phyloP scores from a whole-genome alignment of 1,284 basidiomycete genomes.

The Malassezia caprae region DNA sequence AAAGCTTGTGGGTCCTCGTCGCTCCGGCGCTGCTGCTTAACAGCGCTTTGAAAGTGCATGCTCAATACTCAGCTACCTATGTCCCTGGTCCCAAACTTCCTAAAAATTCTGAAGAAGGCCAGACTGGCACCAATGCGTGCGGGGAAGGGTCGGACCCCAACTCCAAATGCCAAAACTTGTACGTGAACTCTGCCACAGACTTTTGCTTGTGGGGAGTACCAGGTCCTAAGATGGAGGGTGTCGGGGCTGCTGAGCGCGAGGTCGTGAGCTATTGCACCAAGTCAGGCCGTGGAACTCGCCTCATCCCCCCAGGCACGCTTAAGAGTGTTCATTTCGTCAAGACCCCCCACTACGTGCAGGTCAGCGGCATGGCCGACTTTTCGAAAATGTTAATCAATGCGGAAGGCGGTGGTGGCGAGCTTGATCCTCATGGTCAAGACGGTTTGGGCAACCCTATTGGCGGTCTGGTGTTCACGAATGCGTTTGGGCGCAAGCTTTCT shows the following conservation, averaged over 20 bases:
- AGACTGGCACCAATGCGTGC: slow-evolving; percentile 38
- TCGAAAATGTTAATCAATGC: slow-evolving; percentile 25
- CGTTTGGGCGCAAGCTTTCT: slow-evolving; percentile 21
- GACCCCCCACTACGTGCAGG: slow-evolving; percentile 39
- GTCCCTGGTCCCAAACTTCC: slow-evolving; percentile 20
- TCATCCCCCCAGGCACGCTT: slow-evolving; percentile 43
- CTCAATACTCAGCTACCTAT: slow-evolving; percentile 10
- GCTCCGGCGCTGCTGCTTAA: not conserved
- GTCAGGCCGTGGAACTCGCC: slow-evolving; percentile 36
- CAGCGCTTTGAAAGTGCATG: not conserved
- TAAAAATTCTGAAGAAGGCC: slow-evolving; percentile 33
- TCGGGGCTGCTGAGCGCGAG: slow-evolving; percentile 36
- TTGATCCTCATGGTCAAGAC: slow-evolving; percentile 42
- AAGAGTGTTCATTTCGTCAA: slow-evolving; percentile 40
- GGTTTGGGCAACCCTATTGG: slow-evolving; percentile 38
- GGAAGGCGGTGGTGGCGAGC: slow-evolving; percentile 37
- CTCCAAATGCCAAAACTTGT: slow-evolving; percentile 39
- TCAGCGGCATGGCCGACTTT: slow-evolving; percentile 36
- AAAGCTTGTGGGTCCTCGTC: not conserved
- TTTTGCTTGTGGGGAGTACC: slow-evolving; percentile 41
- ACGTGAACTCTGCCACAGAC: slow-evolving; percentile 38
- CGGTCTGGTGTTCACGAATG: slow-evolving; percentile 38
- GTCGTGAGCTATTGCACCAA: slow-evolving; percentile 46
- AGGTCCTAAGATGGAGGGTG: slow-evolving; percentile 17
- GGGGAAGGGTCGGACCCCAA: slow-evolving; percentile 23